phyloP scores from a whole-genome alignment of 2,329 filamentous ascomycete genomes.

The Aspergillus intermedius region DNA sequence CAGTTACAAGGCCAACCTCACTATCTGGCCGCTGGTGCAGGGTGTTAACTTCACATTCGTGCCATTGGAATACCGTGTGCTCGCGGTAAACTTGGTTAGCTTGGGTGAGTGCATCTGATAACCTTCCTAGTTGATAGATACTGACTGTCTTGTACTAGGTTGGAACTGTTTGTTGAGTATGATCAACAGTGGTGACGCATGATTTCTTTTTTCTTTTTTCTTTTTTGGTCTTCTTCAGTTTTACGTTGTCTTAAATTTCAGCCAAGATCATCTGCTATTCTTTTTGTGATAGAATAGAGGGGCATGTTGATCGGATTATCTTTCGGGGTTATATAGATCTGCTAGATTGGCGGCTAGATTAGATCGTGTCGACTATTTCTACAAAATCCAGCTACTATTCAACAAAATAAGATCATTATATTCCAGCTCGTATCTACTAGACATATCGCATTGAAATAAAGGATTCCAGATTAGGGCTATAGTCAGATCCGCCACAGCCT shows the following conservation, averaged over 20 bases:
- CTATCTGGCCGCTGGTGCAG: conserved; percentile 83
- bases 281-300: no score
- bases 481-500: conserved; percentile 11
- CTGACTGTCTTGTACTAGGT: conserved; percentile 30
- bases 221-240: no score
- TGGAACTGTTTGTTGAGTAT: conserved; percentile 56
- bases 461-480: conserved; percentile 9
- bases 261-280: no score
- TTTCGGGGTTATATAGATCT: no score
- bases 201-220: conserved; percentile 5
- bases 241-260: no score
- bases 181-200: conserved; percentile 45
- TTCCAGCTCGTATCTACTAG: background rate
- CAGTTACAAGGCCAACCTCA: conserved; percentile 75
- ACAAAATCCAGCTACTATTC: no score
- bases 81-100: conserved; percentile 79
- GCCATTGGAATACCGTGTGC: conserved; percentile 72
- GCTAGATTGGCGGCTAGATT: no score
- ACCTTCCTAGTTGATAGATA: background rate
- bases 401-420: background rate
- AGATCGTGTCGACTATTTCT: no score
- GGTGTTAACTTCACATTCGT: conserved; percentile 80
- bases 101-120: conserved; percentile 47
- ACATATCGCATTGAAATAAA: background rate
- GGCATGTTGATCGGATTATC: no score